Percentiles rank a stretch among this genome's conserved stretches.
Conservation (phyloP, 768 basidiomycete species). For the Ramaria rubella region DNA sequence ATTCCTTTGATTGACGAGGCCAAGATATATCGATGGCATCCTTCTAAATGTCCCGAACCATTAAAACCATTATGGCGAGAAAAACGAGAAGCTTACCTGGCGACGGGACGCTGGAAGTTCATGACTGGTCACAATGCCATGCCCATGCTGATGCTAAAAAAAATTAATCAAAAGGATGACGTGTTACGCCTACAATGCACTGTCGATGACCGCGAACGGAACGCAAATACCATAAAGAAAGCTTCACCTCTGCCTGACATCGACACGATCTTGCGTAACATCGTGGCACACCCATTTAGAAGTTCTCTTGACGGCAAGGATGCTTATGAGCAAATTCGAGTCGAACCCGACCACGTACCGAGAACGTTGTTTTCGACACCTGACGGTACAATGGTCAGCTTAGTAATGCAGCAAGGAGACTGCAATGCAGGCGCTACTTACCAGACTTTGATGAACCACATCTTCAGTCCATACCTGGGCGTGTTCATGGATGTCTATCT, state of each 20-base stretch:
- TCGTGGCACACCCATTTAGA: slow-evolving; percentile 16
- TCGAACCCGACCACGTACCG: slow-evolving; percentile 20
- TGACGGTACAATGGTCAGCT: slow-evolving; percentile 40
- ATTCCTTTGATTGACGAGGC: slow-evolving; percentile 30
- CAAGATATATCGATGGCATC: slow-evolving; percentile 29
- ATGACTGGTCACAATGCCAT: slow-evolving; percentile 21
- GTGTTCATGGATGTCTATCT: slow-evolving; percentile 31
- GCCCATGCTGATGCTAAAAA: slow-evolving; percentile 30
- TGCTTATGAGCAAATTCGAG: slow-evolving; percentile 28
- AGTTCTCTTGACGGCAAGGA: slow-evolving; percentile 26
- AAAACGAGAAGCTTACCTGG: slow-evolving; percentile 26
- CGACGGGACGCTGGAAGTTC: slow-evolving; percentile 27
- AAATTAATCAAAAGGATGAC: slow-evolving; percentile 18
- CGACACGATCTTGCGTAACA: slow-evolving; percentile 20
- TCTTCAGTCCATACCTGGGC: slow-evolving; percentile 27
- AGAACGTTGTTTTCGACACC: slow-evolving; percentile 29
- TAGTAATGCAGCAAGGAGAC: slow-evolving; percentile 32
- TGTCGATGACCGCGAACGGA: slow-evolving; percentile 25
- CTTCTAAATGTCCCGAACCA: slow-evolving; percentile 31
- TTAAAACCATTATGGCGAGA: slow-evolving; percentile 20
- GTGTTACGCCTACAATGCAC: slow-evolving; percentile 17
- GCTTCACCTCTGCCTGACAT: slow-evolving; percentile 24
- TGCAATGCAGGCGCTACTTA: slow-evolving; percentile 33
- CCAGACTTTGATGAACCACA: slow-evolving; percentile 38
- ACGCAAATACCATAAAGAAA: slow-evolving; percentile 26